These are phyloP conservation scores for Fusarium haematococcum DNA, from an alignment of 2,329 filamentous ascomycete species.

Conservation along the genomic window DNA sequence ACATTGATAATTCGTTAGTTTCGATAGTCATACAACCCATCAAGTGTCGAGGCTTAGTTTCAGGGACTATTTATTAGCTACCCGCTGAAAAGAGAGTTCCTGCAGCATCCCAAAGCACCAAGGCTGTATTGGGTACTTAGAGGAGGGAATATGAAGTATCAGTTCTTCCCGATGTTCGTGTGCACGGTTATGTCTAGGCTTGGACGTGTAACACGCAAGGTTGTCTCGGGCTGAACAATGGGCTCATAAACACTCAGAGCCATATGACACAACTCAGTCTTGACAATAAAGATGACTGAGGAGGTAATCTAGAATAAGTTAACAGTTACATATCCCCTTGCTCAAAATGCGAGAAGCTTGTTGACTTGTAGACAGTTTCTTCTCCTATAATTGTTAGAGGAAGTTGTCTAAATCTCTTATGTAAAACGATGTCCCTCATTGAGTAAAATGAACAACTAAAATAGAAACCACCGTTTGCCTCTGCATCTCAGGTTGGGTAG, in stretches of 20 bases:
- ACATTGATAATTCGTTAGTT: no score
- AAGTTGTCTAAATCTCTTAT: neutral
- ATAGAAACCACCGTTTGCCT: neutral
- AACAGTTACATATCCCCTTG: neutral
- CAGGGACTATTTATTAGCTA: no score
- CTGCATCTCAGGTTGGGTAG: neutral
- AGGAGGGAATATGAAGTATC: no score
- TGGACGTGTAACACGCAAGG: neutral
- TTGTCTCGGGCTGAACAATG: neutral
- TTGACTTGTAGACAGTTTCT: neutral
- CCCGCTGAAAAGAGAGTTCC: no score
- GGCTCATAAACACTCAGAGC: neutral
- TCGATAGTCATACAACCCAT: no score
- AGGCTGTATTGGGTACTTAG: no score
- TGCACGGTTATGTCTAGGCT: neutral
- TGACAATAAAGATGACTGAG: accelerated
- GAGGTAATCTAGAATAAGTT: no score
- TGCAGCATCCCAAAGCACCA: no score
- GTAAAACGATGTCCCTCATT: neutral
- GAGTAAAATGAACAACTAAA: neutral
- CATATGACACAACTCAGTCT: neutral
- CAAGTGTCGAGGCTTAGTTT: no score
- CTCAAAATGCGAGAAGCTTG: no score
- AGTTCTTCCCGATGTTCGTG: no score
- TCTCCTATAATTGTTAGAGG: neutral